Evolutionary conservation across 106 monocot species (phyloP).

Genomic region (Dendrobium chrysotoxum): DNA sequence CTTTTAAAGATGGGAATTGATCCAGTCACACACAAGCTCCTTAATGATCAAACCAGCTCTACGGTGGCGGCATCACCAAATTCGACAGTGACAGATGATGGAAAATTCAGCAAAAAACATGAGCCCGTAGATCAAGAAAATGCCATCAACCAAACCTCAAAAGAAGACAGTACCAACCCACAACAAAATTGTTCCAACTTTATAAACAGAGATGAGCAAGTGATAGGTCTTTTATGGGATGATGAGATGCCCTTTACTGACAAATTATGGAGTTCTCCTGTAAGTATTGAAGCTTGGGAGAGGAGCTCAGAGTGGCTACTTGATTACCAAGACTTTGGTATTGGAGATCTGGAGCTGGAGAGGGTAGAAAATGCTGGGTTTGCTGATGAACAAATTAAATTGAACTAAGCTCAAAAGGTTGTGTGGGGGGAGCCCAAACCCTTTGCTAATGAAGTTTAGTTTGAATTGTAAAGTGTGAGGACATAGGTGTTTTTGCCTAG

Average conservation of each 20-base stretch:
- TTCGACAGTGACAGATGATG: neutral
- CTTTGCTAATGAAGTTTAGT: neutral
- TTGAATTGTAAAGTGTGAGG: conserved; percentile 3
- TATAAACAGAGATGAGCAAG: neutral
- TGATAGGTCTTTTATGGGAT: conserved; percentile 15
- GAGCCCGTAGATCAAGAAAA: neutral
- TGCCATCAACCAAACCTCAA: neutral
- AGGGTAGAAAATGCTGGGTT: neutral
- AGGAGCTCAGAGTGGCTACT: conserved; percentile 49
- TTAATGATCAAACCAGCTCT: conserved; percentile 15
- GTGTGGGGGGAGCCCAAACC: neutral
- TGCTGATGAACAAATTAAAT: conserved; percentile 1
- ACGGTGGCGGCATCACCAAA: neutral
- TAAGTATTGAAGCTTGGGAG: conserved; percentile 31
- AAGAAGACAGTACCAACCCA: neutral
- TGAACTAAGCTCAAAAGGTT: neutral
- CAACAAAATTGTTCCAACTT: conserved; percentile 13
- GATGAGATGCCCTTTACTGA: conserved; percentile 27
- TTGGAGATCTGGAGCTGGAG: conserved; percentile 20
- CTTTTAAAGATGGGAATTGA: conserved; percentile 22
- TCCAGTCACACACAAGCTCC: conserved; percentile 24
- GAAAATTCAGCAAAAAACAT: neutral
- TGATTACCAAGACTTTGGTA: conserved; percentile 43
- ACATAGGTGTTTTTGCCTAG: neutral
- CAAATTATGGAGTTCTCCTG: conserved; percentile 19